Conservation (phyloP, 257 asterid genomes). For the Solanum stenotomum region DNA sequence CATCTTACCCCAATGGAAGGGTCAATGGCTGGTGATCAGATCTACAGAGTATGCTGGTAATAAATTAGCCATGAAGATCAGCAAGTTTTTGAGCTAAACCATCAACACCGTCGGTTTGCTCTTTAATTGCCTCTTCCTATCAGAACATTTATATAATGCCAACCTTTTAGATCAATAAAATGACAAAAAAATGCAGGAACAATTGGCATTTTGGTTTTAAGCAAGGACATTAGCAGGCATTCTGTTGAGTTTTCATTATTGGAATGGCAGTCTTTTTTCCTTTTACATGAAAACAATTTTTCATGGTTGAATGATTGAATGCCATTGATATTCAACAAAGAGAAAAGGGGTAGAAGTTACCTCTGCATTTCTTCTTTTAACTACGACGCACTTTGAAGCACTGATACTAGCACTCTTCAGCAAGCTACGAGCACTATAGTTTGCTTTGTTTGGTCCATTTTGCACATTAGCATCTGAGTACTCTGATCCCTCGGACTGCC, state of each 20-base stretch:
- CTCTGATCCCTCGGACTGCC: constrained; percentile 33
- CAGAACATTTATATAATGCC: background rate
- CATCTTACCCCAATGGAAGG: background rate
- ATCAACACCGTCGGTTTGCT: constrained; percentile 23
- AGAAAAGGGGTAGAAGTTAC: constrained; percentile 20
- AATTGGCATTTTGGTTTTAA: background rate
- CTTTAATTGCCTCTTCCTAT: constrained; percentile 29
- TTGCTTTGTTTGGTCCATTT: constrained; percentile 33
- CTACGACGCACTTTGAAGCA: constrained; percentile 74
- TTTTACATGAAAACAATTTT: background rate
- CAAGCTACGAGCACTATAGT: constrained; percentile 73
- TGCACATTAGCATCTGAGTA: constrained; percentile 14
- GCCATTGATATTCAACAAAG: background rate
- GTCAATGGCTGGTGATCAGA: background rate
- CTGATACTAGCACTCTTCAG: constrained; percentile 93
- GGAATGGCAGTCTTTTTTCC: background rate
- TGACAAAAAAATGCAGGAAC: background rate
- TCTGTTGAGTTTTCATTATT: background rate
- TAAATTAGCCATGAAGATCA: constrained; percentile 15
- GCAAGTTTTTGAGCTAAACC: constrained; percentile 21
- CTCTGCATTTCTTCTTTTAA: constrained; percentile 44
- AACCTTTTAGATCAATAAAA: background rate
- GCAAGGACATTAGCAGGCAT: background rate
- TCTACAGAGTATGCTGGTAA: background rate
- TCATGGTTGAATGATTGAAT: background rate